Evolutionary conservation across 495 filamentous ascomycete species (phyloP), one percentile per base, ranked within the genome.

Genomic region (Aspergillus wentii): DNA sequence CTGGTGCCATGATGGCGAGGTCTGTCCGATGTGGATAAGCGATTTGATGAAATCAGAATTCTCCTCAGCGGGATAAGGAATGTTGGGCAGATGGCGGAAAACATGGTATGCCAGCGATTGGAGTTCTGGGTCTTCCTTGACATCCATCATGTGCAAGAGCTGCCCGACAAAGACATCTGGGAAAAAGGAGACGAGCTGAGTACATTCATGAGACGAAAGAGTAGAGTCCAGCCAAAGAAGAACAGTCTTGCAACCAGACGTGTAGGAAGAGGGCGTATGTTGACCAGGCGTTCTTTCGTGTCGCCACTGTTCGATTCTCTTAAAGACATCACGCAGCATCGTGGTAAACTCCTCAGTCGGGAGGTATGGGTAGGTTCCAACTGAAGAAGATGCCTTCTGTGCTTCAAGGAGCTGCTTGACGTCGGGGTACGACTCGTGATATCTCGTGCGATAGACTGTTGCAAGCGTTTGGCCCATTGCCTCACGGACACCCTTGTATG

Each of bases 111-210:
- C 90, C 16, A 96, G 75, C 8, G 83, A 83, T 71, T 95, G 91
- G 8, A 99, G 77, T 59, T 99, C 92, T 4, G 86, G 89, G 53
- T 99, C 92, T 62, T 99, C 92, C 60, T 95, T 96, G 46, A 99
- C 86, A 57, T 99, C 92, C 92, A 99, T 99, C 92, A 99, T 99
- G 65, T 97, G 89, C 30, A 99, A 67, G 32, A 97, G 77, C 59
- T 95, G 82, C 27, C 87, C 86, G 44, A 94, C 88, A 48, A 97
- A 89, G 6, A 85, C 71, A 34, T 86, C 74, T 1, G 88, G 85
- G 70, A 97, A 95, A 78, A 95, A 97, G 2, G 84, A 76, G 7
- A 92, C 78, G 8, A 97, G 77, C 48, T 91, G 84, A 1, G 81
- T 94, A 64, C 92, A 99, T 56, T 99, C 94, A 43, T 89, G 83